Evolutionary conservation across 2,329 filamentous ascomycete species (phyloP).

Genomic region (Pseudogymnoascus sp.): DNA sequence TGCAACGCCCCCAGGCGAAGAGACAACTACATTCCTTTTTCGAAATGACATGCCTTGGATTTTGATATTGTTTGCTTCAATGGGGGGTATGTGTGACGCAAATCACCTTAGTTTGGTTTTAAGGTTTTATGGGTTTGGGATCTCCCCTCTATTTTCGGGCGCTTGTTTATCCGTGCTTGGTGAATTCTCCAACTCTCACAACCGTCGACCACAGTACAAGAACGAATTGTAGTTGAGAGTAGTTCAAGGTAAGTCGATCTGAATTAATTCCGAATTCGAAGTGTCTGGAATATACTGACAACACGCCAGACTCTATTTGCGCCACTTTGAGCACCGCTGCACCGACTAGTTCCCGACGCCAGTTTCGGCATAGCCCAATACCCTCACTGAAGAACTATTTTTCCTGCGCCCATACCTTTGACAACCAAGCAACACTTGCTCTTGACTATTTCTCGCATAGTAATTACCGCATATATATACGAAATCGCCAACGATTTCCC

Average conservation of each 20-base stretch:
- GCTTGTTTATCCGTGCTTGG: conserved; percentile 2
- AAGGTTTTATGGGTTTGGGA: conserved; percentile 5
- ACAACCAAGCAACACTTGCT: neutral
- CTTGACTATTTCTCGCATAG: neutral
- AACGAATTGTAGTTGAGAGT: neutral
- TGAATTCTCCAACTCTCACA: conserved; percentile 8
- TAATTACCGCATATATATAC: neutral
- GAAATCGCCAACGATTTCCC: neutral
- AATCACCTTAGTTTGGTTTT: neutral
- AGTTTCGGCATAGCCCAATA: neutral
- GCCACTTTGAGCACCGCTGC: neutral
- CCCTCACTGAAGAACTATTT: neutral
- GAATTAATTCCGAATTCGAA: neutral
- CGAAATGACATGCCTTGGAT: conserved; percentile 52
- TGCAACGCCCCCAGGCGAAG: conserved; percentile 20
- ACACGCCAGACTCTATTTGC: neutral
- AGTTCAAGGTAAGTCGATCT: neutral
- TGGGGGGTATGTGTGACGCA: conserved; percentile 2
- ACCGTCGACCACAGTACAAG: neutral
- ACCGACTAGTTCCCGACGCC: neutral
- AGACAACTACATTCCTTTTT: conserved; percentile 55
- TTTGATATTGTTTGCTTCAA: neutral
- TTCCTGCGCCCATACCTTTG: neutral
- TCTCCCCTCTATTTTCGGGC: conserved; percentile 2
- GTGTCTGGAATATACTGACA: neutral